Evolutionary conservation across 805 yeast genomes (phyloP).

Genomic region (Starmerella floricola): DNA sequence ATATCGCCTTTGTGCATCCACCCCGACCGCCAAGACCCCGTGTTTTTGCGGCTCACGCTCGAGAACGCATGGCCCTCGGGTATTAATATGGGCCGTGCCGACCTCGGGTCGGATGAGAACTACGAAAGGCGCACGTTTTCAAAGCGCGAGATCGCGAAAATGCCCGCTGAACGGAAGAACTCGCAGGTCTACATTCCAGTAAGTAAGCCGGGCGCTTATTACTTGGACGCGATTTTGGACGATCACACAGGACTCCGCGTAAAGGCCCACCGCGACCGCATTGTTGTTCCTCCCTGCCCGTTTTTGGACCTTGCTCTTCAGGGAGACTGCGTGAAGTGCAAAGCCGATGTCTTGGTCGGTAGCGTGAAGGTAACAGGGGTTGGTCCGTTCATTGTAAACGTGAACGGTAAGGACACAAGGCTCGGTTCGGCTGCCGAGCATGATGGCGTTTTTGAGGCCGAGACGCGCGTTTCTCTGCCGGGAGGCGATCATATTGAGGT

Average conservation of each 20-base stretch:
- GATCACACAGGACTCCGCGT: constrained; percentile 45
- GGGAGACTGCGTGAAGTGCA: constrained; percentile 37
- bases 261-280: constrained; percentile 30
- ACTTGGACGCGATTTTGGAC: constrained; percentile 56
- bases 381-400: constrained; percentile 53
- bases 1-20: constrained; percentile 47
- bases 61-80: constrained; percentile 61
- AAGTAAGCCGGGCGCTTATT: constrained; percentile 62
- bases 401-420: constrained; percentile 12
- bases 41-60: constrained; percentile 58
- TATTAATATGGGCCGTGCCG: constrained; percentile 42
- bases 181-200: constrained; percentile 47
- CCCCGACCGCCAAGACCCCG: constrained; percentile 10
- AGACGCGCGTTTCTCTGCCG: not conserved
- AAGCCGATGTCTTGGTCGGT: constrained; percentile 44
- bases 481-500: not conserved
- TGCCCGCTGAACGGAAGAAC: constrained; percentile 10
- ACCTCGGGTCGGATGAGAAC: constrained; percentile 4
- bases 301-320: constrained; percentile 39
- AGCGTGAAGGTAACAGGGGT: constrained; percentile 55
- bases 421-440: too few species aligned
- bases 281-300: constrained; percentile 70
- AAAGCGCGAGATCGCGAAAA: constrained; percentile 40
- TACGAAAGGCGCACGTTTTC: constrained; percentile 38
- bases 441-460: too few species aligned